Evolutionary conservation across 2,329 filamentous ascomycete genomes (phyloP), one percentile per base, ranked within the genome.

Genomic region (Ceratocystis harringtonii): DNA sequence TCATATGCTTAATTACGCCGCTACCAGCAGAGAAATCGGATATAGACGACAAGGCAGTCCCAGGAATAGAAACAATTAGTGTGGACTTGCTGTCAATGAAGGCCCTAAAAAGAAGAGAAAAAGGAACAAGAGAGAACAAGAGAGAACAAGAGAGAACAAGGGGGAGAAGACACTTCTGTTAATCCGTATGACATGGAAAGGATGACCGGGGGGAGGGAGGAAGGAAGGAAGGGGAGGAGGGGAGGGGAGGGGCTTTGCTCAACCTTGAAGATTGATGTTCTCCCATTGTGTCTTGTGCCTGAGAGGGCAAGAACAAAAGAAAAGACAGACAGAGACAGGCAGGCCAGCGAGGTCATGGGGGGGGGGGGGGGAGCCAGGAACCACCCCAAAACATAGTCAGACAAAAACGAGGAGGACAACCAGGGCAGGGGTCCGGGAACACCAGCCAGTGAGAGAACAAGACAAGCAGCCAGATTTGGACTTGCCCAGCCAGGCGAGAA

Each of bases 341-440:
- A 5, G 15, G 52, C 25, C 25, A 58, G 52, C 32, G 32, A 58
- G 15, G 28, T 32, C 52, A 58, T 17, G 32, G 32, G 52, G 15
- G 25, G 25, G 5, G 17, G 19, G 8, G 30, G 1, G 28, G 7
- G 10, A 58, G 52, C 28, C 52, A 58, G 52, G 52, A 58, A 32
- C 52, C 52, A 58, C 28, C 28, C 28, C 52, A 58, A 58, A 58
- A 58, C 52, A 58, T 58, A 17, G 52, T 36, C 52, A 58, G 52
- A 58, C 52, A 58, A 58, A 36, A 25, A 58, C 52, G 28, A 32
- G 5, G 10, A 17, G 28, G 52, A 58, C 32, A 25, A 7, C 7
- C 5, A 58, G 52, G 52, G 52, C 25, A 58, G 52, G 52, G 52
- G 52, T 7, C 52, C 52, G 15, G 52, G 28, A 5, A 50, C 17